A percentile compares a stretch with the other conserved stretches of the same genome.
Evolutionary conservation across 257 asterid genomes (phyloP).

Genomic region (Solanum neorickii): DNA sequence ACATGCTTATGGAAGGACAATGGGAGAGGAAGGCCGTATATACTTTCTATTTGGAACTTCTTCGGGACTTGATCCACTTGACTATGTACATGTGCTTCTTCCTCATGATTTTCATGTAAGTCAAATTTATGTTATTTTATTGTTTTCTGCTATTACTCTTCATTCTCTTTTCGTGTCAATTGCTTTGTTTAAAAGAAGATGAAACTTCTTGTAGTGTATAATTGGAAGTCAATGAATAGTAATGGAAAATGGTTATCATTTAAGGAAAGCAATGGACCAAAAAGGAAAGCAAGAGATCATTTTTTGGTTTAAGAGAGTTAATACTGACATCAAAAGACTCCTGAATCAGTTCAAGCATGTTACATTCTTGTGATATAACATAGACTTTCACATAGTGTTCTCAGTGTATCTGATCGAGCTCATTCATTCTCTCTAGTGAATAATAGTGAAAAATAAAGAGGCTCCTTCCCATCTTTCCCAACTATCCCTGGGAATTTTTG

Average conservation of each 20-base stretch:
- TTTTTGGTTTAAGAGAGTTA: not conserved
- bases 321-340: not conserved
- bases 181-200: not conserved
- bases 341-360: not conserved
- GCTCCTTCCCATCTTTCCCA: not conserved
- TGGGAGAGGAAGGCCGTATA: conserved; percentile 94
- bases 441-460: not conserved
- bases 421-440: not conserved
- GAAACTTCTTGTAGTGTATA: not conserved
- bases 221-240: no score
- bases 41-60: conserved; percentile 88
- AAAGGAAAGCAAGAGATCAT: not conserved
- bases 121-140: not conserved
- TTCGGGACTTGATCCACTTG: conserved; percentile 82
- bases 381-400: not conserved
- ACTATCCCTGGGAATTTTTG: not conserved
- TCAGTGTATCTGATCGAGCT: not conserved
- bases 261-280: not conserved
- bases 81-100: conserved; percentile 95
- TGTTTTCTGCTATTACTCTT: not conserved
- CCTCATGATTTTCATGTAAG: conserved; percentile 89
- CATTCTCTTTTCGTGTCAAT: not conserved
- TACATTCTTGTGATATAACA: not conserved
- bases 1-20: conserved; percentile 97
- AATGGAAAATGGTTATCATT: not conserved